phyloP scores from a whole-genome alignment of 2,329 filamentous ascomycete species.

The Calonectria pteridis region DNA sequence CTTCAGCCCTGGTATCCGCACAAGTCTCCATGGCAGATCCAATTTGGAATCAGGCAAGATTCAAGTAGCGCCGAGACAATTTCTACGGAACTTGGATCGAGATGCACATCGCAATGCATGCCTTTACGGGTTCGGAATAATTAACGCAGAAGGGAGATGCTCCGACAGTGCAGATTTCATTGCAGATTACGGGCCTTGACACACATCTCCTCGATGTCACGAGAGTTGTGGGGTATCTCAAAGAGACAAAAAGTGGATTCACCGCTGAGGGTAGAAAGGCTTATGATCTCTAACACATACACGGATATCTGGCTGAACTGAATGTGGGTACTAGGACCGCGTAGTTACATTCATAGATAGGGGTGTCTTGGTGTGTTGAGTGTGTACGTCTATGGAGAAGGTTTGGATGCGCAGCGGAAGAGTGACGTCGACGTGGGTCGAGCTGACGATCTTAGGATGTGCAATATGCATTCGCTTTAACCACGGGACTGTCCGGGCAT shows the following conservation, averaged over 20 bases:
- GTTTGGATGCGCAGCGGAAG: neutral
- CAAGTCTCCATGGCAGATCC: no score
- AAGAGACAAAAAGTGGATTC: neutral
- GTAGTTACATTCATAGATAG: neutral
- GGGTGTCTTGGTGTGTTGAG: neutral
- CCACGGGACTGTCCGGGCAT: neutral
- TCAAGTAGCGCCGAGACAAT: no score
- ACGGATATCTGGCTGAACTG: neutral
- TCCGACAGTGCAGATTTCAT: neutral
- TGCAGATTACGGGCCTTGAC: neutral
- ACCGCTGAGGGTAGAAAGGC: neutral
- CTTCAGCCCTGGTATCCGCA: no score
- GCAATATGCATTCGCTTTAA: neutral
- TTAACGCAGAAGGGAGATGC: neutral
- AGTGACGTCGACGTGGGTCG: neutral
- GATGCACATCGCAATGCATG: no score
- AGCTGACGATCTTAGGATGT: neutral
- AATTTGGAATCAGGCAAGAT: no score
- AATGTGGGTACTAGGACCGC: neutral
- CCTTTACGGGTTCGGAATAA: slow-evolving; percentile 33
- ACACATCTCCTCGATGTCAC: neutral
- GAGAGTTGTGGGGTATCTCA: neutral
- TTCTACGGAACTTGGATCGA: no score
- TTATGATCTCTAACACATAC: neutral
- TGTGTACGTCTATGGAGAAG: neutral